phyloP scores from a whole-genome alignment of 805 yeast species.

The Starmerella ratchasimensis region DNA sequence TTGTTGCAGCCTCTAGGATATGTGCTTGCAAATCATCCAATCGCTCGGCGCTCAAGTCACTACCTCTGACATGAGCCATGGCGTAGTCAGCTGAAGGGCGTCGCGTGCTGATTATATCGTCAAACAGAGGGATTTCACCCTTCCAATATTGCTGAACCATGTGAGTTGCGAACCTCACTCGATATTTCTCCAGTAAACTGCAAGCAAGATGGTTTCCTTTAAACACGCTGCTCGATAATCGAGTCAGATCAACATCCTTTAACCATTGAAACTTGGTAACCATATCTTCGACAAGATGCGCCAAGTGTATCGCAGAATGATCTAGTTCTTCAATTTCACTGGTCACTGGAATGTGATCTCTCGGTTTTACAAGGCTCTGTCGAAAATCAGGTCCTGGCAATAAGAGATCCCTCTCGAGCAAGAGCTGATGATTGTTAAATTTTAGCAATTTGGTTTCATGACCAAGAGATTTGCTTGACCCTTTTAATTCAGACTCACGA shows the following conservation, averaged over 20 bases:
- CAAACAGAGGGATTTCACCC: constrained; percentile 40
- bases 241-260: constrained; percentile 28
- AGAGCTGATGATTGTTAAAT: too few relatives aligned
- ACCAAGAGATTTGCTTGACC: too few relatives aligned
- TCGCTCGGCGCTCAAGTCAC: constrained; percentile 5
- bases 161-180: constrained; percentile 37
- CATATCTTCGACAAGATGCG: constrained; percentile 39
- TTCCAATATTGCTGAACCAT: constrained; percentile 41
- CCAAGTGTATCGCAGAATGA: constrained; percentile 40
- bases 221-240: background rate
- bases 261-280: constrained; percentile 44
- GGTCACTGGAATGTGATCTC: constrained; percentile 5
- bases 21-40: constrained; percentile 16
- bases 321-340: constrained; percentile 29
- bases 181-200: constrained; percentile 30
- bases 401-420: background rate
- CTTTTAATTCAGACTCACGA: too few relatives aligned
- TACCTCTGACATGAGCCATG: constrained; percentile 7
- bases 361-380: background rate
- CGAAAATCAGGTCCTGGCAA: constrained; percentile 10
- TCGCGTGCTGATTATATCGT: constrained; percentile 35
- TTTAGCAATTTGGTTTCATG: too few relatives aligned
- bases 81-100: constrained; percentile 15
- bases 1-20: constrained; percentile 6
- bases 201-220: constrained; percentile 30